Evolutionary conservation across 495 filamentous ascomycete species (phyloP).

Genomic region (Aspergillus avenaceus): DNA sequence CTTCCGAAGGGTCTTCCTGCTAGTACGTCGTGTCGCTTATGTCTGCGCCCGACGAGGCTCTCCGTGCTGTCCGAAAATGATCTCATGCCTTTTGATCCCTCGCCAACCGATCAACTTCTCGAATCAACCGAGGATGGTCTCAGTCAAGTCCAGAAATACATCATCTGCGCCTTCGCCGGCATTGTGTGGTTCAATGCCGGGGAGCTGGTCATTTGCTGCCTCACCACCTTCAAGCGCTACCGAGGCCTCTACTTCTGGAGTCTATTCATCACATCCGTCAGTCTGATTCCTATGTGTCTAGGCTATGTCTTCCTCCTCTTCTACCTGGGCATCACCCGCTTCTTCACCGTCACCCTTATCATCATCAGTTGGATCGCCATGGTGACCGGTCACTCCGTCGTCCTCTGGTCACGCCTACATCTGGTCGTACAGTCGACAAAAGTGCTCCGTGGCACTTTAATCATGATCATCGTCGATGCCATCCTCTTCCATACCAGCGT

Average conservation of each 20-base stretch:
- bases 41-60: too few species aligned
- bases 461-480: slow-evolving; percentile 43
- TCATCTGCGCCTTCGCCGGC: slow-evolving; percentile 31
- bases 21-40: too few species aligned
- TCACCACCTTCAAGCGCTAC: slow-evolving; percentile 44
- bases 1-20: too few species aligned
- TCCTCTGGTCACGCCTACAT: slow-evolving; percentile 47
- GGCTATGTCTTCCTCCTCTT: slow-evolving; percentile 47
- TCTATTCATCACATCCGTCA: slow-evolving; percentile 36
- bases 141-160: slow-evolving; percentile 7
- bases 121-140: not conserved
- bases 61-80: too few species aligned
- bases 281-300: slow-evolving; percentile 36
- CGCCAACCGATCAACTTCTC: too few species aligned
- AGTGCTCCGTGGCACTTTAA: slow-evolving; percentile 30
- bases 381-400: slow-evolving; percentile 47
- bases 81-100: too few species aligned
- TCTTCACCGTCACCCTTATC: slow-evolving; percentile 34
- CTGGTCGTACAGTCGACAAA: slow-evolving; percentile 38
- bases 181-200: slow-evolving; percentile 47
- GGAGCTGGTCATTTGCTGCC: slow-evolving; percentile 42
- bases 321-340: slow-evolving; percentile 21
- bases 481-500: slow-evolving; percentile 40
- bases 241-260: slow-evolving; percentile 50
- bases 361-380: slow-evolving; percentile 41